A percentile compares a stretch with the other conserved stretches of the same genome.
Conservation (phyloP, 2,329 filamentous ascomycete genomes). For the Calycina herbarum region DNA sequence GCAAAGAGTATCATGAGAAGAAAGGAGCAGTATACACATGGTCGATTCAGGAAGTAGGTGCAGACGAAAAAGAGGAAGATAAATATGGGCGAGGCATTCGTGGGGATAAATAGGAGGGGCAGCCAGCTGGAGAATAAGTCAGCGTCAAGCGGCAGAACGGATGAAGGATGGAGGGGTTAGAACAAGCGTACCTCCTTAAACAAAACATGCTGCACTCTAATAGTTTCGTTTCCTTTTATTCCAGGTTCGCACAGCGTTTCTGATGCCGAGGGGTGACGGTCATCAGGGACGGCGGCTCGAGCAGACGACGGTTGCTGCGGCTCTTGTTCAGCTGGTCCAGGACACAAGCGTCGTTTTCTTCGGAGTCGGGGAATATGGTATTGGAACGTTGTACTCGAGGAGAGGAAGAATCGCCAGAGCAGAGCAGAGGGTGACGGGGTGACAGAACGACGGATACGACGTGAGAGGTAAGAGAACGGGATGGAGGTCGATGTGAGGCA, state of each 20-base stretch:
- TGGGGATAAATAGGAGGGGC: constrained; percentile 83
- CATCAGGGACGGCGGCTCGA: constrained; percentile 17
- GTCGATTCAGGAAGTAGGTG: constrained; percentile 94
- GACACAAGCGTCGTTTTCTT: neutral
- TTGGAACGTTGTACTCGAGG: constrained; percentile 1
- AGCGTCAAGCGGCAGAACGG: constrained; percentile 13
- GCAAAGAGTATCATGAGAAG: constrained; percentile 93
- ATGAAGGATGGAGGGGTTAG: neutral
- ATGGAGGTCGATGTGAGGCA: neutral
- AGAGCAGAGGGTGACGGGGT: neutral
- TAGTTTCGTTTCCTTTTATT: neutral
- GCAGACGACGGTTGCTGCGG: neutral
- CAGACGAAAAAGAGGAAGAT: constrained; percentile 87
- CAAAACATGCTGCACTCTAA: constrained; percentile 56
- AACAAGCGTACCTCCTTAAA: constrained; percentile 52
- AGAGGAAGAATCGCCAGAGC: neutral
- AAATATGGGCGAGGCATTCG: constrained; percentile 81
- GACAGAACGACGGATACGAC: neutral
- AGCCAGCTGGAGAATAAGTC: constrained; percentile 63
- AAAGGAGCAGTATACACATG: constrained; percentile 96
- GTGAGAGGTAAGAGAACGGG: neutral
- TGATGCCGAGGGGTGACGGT: constrained; percentile 25
- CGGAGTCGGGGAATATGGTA: neutral
- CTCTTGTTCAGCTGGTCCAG: neutral
- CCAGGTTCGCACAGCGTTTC: constrained; percentile 13